phyloP scores from a whole-genome alignment of 805 yeast genomes.

The Kregervanrija delftensis region DNA sequence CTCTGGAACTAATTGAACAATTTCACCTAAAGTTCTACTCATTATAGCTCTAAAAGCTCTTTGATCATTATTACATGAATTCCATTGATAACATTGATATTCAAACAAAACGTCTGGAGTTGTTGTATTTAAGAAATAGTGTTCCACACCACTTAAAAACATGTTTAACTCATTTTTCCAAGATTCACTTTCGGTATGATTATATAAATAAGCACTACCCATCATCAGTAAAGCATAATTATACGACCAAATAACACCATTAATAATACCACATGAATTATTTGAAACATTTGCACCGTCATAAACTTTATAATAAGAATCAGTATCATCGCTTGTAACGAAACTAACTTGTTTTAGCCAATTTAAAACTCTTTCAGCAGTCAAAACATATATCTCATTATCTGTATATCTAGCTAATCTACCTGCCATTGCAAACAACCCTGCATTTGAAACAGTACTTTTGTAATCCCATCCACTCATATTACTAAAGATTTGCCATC shows the following conservation, averaged over 20 bases:
- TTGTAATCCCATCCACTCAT: constrained; percentile 91
- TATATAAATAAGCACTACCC: constrained; percentile 65
- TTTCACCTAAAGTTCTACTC: constrained; percentile 9
- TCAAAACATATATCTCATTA: constrained; percentile 63
- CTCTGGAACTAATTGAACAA: constrained; percentile 39
- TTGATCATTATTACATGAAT: constrained; percentile 64
- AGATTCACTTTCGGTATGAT: constrained; percentile 41
- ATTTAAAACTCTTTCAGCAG: constrained; percentile 70
- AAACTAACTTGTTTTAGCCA: constrained; percentile 62
- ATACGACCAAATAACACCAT: constrained; percentile 56
- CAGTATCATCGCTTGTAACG: constrained; percentile 32
- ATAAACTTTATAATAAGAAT: constrained; percentile 39
- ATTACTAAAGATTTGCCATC: constrained; percentile 96
- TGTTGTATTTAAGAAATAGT: constrained; percentile 28
- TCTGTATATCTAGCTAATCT: constrained; percentile 78
- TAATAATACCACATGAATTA: constrained; percentile 41
- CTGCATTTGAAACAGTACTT: constrained; percentile 83
- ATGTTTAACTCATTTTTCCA: constrained; percentile 37
- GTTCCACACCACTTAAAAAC: constrained; percentile 34
- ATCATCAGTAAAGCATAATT: constrained; percentile 60
- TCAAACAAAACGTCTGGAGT: constrained; percentile 44
- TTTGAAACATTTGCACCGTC: constrained; percentile 57
- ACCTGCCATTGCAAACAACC: constrained; percentile 80
- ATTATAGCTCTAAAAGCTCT: constrained; percentile 54
- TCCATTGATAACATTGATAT: constrained; percentile 45